Base-by-base conservation (phyloP, 2,329 filamentous ascomycete genomes). In the Monosporascus ibericus region DNA sequence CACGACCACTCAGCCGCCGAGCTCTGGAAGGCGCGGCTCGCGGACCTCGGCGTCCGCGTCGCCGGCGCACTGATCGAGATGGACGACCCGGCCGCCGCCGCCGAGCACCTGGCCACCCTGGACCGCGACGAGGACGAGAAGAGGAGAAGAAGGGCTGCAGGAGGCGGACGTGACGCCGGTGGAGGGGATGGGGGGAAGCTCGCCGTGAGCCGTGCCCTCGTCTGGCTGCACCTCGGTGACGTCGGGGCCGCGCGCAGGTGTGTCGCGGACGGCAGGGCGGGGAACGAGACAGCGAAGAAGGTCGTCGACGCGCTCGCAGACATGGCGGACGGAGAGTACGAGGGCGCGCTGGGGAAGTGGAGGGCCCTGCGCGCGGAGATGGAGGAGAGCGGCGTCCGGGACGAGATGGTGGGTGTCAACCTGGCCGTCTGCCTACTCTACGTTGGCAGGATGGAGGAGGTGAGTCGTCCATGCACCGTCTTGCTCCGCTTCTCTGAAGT, bases 371-470 rank as follows among this genome's bases (percentile, higher is more conserved):
- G 75, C 48, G 72, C 74, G 20, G 72, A 71, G 3, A 69, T 80
- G 42, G 66, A 66, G 6, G 70, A 69, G 27, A 71, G 68, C 44
- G 65, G 65, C 2, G 59, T 67, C 2, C 67, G 70, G 25, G 81
- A 87, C 53, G 85, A 88, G 60, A 86, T 95, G 77, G 75, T 90
- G 6, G 78, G 79, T 3, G 88, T 95, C 52, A 97, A 97, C 64
- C 74, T 88, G 46, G 91, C 90, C 0, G 89, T 96, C 2, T 92
- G 87, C 58, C 72, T 94, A 49, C 74, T 97, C 0, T 97, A 97
- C 65, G 82, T 85, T 0, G 91, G 92, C 4, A 78, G 78, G 51
- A 84, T 96, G 68, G 77, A 82, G 51, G 82, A 90, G 75, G 86
- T 87, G 70, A 56, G 72, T 67, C 48, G 15, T 27, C 25, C 20